Base-by-base conservation (phyloP, 2,329 filamentous ascomycete species). In the Fusarium sp. region DNA sequence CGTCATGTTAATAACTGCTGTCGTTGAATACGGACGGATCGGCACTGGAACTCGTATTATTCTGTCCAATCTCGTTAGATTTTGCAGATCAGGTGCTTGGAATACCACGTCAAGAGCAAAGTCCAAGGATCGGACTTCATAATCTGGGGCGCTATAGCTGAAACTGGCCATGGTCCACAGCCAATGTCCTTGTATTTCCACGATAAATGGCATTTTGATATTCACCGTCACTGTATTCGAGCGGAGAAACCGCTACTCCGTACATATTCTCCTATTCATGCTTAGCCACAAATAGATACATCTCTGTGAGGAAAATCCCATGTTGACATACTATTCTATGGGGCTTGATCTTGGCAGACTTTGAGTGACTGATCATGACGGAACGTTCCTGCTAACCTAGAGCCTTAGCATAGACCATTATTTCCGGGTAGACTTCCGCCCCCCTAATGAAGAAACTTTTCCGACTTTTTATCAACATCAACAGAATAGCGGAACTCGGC, bases 11-110 rank as follows among this genome's bases (percentile, higher is more conserved):
- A 18, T 18, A 20, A 22, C 17, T 47, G 28, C 30, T 42, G 59
- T 38, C 28, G 38, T 51, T 39, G 26, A 30, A 51, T 26, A 48
- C 36, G 59, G 15, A 24, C 22, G 44, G 67, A 70, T 66, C 66
- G 47, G 38, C 67, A 24, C 41, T 35, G 8, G 9, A 26, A 35
- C 28, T 58, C 66, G 59, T 57, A 42, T 44, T 54, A 17, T 38
- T 17, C 18, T 3, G 32, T 24, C 38, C 38, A 55, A 45, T 50
- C n/a, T 50, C 17, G 26, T 51, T 41, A 13, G 30, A 22, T 32
- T 56, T 36, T 69, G 66, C 26, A 32, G 45, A 70, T 70, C 67
- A 22, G 55, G 36, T 35, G 22, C 35, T n/a, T 39, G 24, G 35
- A 61, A 61, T 42, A 47, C 41, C 26, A 32, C 35, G 8, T 44